phyloP scores from a whole-genome alignment of 1,284 basidiomycete species.

The Singerocomus rubriflavus region DNA sequence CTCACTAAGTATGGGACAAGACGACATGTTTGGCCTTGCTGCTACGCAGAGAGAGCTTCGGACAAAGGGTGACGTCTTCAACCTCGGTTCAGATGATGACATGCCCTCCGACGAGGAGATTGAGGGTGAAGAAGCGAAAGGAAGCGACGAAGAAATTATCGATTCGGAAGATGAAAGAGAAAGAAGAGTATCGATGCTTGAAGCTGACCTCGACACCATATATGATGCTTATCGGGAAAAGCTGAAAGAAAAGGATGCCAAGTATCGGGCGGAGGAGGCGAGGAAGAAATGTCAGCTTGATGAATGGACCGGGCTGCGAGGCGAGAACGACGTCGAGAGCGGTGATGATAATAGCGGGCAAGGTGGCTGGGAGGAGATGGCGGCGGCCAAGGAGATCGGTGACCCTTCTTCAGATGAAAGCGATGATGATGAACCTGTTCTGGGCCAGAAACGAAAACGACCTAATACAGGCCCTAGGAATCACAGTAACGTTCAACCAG shows the following conservation, averaged over 20 bases:
- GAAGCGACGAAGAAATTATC: constrained; percentile 49
- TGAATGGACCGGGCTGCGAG: constrained; percentile 77
- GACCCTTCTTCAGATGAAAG: constrained; percentile 61
- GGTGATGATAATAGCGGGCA: constrained; percentile 47
- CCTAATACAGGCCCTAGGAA: constrained; percentile 37
- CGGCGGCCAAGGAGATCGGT: constrained; percentile 58
- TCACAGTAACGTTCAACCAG: constrained; percentile 41
- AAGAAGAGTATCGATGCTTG: constrained; percentile 62
- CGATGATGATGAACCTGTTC: constrained; percentile 41
- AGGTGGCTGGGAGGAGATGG: constrained; percentile 78
- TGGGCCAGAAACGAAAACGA: constrained; percentile 43
- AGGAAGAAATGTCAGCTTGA: constrained; percentile 73
- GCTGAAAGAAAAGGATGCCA: constrained; percentile 83
- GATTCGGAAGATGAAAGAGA: constrained; percentile 74
- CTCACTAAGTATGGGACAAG: constrained; percentile 65
- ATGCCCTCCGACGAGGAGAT: constrained; percentile 38
- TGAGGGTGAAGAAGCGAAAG: constrained; percentile 40
- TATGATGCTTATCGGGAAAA: constrained; percentile 88
- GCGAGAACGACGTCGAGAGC: constrained; percentile 46
- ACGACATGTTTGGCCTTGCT: constrained; percentile 85
- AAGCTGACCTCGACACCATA: constrained; percentile 83
- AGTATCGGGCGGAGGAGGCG: constrained; percentile 85
- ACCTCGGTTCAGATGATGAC: constrained; percentile 51
- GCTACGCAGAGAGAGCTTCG: constrained; percentile 51
- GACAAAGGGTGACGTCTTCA: constrained; percentile 42